Evolutionary conservation across 495 filamentous ascomycete species (phyloP).

Genomic region (Xylaria bambusicola): DNA sequence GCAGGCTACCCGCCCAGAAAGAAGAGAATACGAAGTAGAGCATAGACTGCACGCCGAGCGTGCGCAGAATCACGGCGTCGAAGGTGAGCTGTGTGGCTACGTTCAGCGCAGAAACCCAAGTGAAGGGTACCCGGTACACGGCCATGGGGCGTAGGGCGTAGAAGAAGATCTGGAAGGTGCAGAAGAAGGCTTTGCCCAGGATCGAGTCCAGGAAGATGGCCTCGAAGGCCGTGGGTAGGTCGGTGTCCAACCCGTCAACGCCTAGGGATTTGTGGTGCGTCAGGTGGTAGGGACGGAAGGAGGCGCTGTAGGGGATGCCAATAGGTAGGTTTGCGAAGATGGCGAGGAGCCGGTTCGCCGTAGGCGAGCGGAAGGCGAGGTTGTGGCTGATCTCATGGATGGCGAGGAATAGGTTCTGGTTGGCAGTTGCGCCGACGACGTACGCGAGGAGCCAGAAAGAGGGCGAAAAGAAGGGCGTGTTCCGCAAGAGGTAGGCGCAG

Average conservation of each 20-base stretch:
- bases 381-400: constrained; percentile 99
- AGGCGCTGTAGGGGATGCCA: constrained; percentile 92
- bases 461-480: constrained; percentile 80
- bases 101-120: constrained; percentile 81
- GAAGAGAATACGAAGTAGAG: constrained; percentile 81
- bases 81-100: constrained; percentile 73
- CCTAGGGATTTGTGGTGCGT: constrained; percentile 99
- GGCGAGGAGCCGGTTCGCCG: constrained; percentile 81
- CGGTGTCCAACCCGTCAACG: constrained; percentile 93
- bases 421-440: constrained; percentile 90
- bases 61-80: constrained; percentile 66
- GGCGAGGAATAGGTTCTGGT: constrained; percentile 98
- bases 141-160: constrained; percentile 98
- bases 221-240: constrained; percentile 90
- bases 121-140: constrained; percentile 86
- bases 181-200: constrained; percentile 97
- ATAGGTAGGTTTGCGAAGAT: constrained; percentile 96
- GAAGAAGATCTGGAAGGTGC: constrained; percentile 99
- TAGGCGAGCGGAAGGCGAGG: constrained; percentile 84
- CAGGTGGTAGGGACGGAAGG: constrained; percentile 96
- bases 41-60: constrained; percentile 58
- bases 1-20: constrained; percentile 90
- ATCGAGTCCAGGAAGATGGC: constrained; percentile 95
- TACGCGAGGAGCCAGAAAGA: constrained; percentile 85
- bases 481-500: constrained; percentile 76